phyloP scores from a whole-genome alignment of 805 yeast species.

The Priceomyces melissophilus region DNA sequence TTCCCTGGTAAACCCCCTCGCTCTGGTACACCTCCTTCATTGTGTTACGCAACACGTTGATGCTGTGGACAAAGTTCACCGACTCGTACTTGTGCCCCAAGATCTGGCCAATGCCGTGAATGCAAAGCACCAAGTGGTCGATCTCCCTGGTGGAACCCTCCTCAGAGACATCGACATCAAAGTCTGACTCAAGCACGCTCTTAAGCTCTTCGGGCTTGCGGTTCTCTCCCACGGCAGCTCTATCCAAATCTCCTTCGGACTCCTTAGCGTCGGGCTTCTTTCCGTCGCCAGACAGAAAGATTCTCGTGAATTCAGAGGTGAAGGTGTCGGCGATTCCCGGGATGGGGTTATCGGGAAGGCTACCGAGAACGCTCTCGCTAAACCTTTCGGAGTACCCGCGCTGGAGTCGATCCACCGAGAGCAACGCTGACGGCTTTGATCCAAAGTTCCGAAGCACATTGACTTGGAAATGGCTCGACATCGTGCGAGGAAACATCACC shows the following conservation, averaged over 20 bases:
- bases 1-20: constrained; percentile 34
- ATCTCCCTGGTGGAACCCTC: constrained; percentile 31
- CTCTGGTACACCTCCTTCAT: constrained; percentile 49
- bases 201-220: constrained; percentile 30
- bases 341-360: constrained; percentile 28
- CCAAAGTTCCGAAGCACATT: constrained; percentile 33
- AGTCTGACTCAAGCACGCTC: constrained; percentile 48
- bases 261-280: constrained; percentile 17
- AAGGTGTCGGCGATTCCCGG: constrained; percentile 32
- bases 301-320: constrained; percentile 23
- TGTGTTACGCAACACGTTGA: constrained; percentile 60
- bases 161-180: constrained; percentile 30
- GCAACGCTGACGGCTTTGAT: constrained; percentile 30
- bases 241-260: constrained; percentile 6
- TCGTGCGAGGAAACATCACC: constrained; percentile 42
- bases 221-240: constrained; percentile 7
- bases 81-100: constrained; percentile 75
- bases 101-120: constrained; percentile 94
- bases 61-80: constrained; percentile 83
- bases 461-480: constrained; percentile 37
- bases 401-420: constrained; percentile 48
- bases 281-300: constrained; percentile 20
- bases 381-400: constrained; percentile 48
- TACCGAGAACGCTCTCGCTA: constrained; percentile 28
- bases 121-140: constrained; percentile 74